A percentile compares a stretch with the other conserved stretches of the same genome.
Conservation (phyloP, 2,329 filamentous ascomycete species). For the Beauveria asiatica region DNA sequence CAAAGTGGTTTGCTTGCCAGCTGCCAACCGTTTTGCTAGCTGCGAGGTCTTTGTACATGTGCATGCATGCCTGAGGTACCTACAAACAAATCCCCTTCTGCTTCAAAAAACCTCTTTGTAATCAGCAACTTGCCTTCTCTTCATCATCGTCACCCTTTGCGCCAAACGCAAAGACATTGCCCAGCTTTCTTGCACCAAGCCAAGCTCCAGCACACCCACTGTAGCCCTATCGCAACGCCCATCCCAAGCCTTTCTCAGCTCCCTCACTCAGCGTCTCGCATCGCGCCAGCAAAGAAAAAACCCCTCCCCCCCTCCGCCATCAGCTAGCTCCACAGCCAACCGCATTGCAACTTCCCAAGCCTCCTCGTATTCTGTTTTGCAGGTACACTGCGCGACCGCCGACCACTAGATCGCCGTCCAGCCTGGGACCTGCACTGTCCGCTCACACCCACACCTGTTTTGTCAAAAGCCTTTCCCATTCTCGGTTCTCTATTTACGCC, state of each 20-base stretch:
- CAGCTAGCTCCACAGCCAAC: conserved; percentile 9
- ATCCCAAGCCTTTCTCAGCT: background rate
- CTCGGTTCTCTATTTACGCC: background rate
- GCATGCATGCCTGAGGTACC: conserved; percentile 1
- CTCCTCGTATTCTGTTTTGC: conserved; percentile 12
- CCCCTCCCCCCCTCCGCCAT: background rate
- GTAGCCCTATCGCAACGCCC: background rate
- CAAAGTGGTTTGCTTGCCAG: background rate
- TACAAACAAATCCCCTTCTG: background rate
- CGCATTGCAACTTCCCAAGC: conserved; percentile 7
- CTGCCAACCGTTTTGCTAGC: background rate
- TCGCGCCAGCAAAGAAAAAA: background rate
- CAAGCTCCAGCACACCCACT: background rate
- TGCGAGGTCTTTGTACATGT: background rate
- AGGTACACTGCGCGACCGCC: background rate
- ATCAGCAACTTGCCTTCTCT: background rate
- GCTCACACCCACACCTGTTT: background rate
- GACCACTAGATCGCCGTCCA: background rate
- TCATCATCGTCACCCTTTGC: background rate
- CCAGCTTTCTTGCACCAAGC: background rate
- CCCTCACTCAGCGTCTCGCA: conserved; percentile 1
- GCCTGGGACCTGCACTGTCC: background rate
- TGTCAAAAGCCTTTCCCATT: background rate
- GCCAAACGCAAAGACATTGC: background rate
- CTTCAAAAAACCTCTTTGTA: background rate